Conservation (phyloP, 169 alveolate genomes). For the Perkinsus marinus region DNA sequence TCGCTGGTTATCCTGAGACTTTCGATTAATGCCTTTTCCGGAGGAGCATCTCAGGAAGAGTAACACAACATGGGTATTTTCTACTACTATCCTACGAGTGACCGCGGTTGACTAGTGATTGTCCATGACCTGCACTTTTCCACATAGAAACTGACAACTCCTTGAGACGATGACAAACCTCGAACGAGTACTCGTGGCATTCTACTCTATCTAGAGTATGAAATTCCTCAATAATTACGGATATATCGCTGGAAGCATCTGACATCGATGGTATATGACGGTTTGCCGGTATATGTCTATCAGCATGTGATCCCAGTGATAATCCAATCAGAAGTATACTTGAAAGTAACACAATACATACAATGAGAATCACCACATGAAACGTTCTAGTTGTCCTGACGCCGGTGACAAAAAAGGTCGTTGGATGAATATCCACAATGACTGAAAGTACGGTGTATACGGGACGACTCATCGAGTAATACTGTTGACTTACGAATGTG, state of each 20-base stretch:
- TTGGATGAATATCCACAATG: neutral
- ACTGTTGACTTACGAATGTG: neutral
- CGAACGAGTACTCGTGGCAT: neutral
- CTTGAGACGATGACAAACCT: neutral
- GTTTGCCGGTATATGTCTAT: neutral
- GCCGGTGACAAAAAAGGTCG: neutral
- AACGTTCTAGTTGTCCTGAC: neutral
- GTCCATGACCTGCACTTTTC: neutral
- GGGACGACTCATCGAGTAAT: neutral
- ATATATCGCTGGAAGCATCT: neutral
- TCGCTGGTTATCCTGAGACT: too few species aligned
- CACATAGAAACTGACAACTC: neutral
- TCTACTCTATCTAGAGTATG: too few species aligned
- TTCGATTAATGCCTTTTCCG: too few species aligned
- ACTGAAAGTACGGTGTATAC: neutral
- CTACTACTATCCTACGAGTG: too few species aligned
- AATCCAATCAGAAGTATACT: neutral
- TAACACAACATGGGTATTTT: too few species aligned
- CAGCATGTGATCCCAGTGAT: neutral
- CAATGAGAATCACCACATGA: neutral
- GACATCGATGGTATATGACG: neutral
- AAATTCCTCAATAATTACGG: neutral
- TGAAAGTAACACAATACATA: neutral
- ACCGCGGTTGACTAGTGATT: neutral
- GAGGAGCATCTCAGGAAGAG: too few species aligned